Evolutionary conservation across 2,329 filamentous ascomycete genomes (phyloP), one percentile per base, ranked within the genome.

Genomic region (Hypoxylon rubiginosum): DNA sequence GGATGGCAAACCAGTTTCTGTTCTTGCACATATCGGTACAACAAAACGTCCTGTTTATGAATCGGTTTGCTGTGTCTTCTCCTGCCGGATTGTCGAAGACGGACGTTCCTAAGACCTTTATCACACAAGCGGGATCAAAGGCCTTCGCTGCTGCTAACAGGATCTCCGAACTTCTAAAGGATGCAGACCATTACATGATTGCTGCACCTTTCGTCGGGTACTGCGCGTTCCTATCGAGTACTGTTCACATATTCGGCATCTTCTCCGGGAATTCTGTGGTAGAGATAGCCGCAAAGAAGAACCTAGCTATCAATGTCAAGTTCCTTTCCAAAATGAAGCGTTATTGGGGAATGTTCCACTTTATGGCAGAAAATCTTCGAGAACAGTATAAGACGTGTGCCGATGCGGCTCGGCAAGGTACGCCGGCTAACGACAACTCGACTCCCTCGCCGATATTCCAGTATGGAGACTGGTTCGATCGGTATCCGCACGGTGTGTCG

Each of bases 291-390:
- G 93, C 93, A 8, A 97, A 97, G 80, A 89, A 90, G 69, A 94
- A 97, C 74, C 83, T 97, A 15, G 90, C 92, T 0, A 92, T 90
- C 69, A 98, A 97, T 70, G 91, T 98, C 73, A 92, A 91, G 74
- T 98, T 96, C 73, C 82, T 99, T 48, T 91, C 91, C 58, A 96
- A 93, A 79, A 97, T 98, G 92, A 97, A 97, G 83, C 92, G 92
- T 65, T 94, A 96, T 74, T 99, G 96, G 96, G 96, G 95, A 65
- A 97, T 97, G 91, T 97, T 98, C 76, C 93, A 97, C 77, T 97
- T 94, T 81, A 94, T 98, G 87, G 91, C 93, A 0, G 94, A 98
- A 76, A 96, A 95, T 74, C 85, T 97, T 36, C 94, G 96, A 64
- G 92, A 95, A 58, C 89, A 97, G 66, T 99, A 97, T 76, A 89